Percentiles rank a stretch among this genome's conserved stretches.
These are phyloP conservation scores for Brettanomyces naardenensis DNA, from an alignment of 805 yeast species.

Conservation along the genomic window DNA sequence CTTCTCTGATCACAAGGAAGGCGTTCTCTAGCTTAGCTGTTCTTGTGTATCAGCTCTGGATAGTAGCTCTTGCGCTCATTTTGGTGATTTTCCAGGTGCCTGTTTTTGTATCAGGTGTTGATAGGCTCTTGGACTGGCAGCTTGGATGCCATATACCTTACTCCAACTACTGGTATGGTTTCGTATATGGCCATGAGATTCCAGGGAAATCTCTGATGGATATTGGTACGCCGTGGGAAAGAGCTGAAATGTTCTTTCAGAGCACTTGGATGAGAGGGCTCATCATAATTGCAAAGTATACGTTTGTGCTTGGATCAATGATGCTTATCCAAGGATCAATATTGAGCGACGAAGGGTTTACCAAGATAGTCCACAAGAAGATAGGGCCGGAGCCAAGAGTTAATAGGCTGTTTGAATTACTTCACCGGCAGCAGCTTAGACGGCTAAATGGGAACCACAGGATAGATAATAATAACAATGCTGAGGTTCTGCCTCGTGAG, in stretches of 20 bases:
- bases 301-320: conserved; percentile 13
- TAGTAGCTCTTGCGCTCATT: conserved; percentile 8
- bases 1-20: conserved; percentile 36
- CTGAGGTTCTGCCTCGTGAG: not conserved
- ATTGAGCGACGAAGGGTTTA: conserved; percentile 60
- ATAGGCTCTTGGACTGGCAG: conserved; percentile 47
- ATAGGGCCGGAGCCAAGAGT: conserved; percentile 51
- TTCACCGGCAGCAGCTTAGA: not conserved
- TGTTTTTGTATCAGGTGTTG: conserved; percentile 45
- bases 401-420: conserved; percentile 1
- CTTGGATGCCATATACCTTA: conserved; percentile 47
- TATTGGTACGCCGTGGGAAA: not conserved
- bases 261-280: conserved; percentile 13
- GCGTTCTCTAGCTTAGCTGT: conserved; percentile 5
- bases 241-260: conserved; percentile 3
- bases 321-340: conserved; percentile 53
- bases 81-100: conserved; percentile 39
- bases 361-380: conserved; percentile 45
- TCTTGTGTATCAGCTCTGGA: conserved; percentile 6
- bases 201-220: not conserved
- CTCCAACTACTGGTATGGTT: conserved; percentile 16
- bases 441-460: conserved; percentile 1
- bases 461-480: not conserved
- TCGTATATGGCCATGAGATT: conserved; percentile 3
- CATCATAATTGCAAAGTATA: conserved; percentile 14